A percentile compares a stretch with the other conserved stretches of the same genome.
These are phyloP conservation scores for Trichoderma koningiopsis DNA, from an alignment of 2,329 filamentous ascomycete species.

Conservation along the genomic window DNA sequence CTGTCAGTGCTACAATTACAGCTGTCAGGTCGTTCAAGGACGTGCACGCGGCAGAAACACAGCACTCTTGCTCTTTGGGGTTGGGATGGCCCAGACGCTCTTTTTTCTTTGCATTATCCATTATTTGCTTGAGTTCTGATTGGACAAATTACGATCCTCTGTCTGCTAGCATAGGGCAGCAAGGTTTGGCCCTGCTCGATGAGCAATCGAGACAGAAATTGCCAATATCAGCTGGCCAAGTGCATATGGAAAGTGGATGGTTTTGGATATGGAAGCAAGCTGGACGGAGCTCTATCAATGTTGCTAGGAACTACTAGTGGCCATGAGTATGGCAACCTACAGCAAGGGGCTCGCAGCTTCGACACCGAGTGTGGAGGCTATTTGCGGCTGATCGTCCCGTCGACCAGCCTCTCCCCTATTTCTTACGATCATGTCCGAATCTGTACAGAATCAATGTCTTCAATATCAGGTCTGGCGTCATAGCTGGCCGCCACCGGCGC, in stretches of 20 bases:
- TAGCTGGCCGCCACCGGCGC: conserved; percentile 1
- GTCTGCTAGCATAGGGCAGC: background rate
- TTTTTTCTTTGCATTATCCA: background rate
- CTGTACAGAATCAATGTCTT: background rate
- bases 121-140: background rate
- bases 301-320: background rate
- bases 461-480: background rate
- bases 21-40: background rate
- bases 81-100: background rate
- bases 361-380: background rate
- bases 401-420: background rate
- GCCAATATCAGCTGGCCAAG: no score
- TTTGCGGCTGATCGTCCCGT: conserved; percentile 7
- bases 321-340: background rate
- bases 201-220: background rate
- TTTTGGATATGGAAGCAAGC: background rate
- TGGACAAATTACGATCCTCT: background rate
- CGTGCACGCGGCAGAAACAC: background rate
- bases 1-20: background rate
- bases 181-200: background rate
- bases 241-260: background rate
- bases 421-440: background rate
- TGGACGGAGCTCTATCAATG: background rate
- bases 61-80: background rate
- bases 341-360: background rate